These are phyloP conservation scores for Kazachstania viticola DNA, from an alignment of 805 yeast genomes.

Conservation along the genomic window DNA sequence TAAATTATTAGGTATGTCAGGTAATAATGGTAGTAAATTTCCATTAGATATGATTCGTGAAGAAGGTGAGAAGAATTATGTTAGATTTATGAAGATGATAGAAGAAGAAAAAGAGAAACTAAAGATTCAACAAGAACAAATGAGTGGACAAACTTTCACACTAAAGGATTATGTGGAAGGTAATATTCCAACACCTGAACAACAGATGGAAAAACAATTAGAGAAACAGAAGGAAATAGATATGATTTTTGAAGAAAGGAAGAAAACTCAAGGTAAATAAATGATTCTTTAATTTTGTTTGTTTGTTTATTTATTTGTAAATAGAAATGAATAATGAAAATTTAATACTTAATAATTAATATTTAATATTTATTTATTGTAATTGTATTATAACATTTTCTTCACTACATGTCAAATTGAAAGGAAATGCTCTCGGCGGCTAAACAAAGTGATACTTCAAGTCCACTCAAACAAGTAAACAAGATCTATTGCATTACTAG, in stretches of 20 bases:
- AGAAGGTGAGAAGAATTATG: constrained; percentile 83
- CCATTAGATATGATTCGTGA: constrained; percentile 85
- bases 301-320: too few species aligned
- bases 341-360: too few species aligned
- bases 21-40: constrained; percentile 27
- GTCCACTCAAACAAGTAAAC: too few species aligned
- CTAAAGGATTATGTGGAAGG: constrained; percentile 77
- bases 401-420: too few species aligned
- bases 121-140: constrained; percentile 60
- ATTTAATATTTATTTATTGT: too few species aligned
- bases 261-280: constrained; percentile 10
- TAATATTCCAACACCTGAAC: constrained; percentile 70
- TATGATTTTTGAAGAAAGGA: constrained; percentile 22
- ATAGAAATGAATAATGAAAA: too few species aligned
- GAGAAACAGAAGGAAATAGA: constrained; percentile 33
- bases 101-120: constrained; percentile 67
- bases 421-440: too few species aligned
- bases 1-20: constrained; percentile 47
- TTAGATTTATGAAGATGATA: constrained; percentile 66
- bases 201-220: constrained; percentile 33
- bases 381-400: too few species aligned
- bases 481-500: too few species aligned
- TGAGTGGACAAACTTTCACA: constrained; percentile 67
- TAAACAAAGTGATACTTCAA: too few species aligned
- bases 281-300: too few species aligned